Base-by-base conservation (phyloP, 192 early-diverging fungal species). In the Entomortierella parvispora region DNA sequence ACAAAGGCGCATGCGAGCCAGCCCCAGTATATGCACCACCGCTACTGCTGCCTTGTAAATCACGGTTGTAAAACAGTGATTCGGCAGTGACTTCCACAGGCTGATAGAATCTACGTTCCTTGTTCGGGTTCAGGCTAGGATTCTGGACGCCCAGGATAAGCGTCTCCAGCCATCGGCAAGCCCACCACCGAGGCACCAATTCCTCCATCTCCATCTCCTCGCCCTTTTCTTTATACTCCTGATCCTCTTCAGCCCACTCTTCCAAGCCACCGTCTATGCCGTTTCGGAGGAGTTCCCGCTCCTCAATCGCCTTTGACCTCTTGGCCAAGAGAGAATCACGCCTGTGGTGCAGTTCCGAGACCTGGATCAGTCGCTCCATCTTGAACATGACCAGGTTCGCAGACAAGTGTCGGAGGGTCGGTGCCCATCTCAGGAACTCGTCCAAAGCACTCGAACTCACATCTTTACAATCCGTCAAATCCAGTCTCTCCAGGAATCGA, bases 141-240 rank as follows among this genome's bases (percentile, higher is more conserved):
- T 62, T 70, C 26, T 62, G 53, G 31, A 70, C 28, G 10, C 68
- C 68, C 22, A 70, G 34, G 11, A 70, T 46, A 46, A 70, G 49
- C 28, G 68, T 70, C 44, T 70, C 68, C 7, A 70, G 46, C 2
- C 44, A 26, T 11, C 55, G 28, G 29, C 68, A 70, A 0, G 60
- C 60, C 60, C 60, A 62, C 68, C 60, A 55, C 14, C 45, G 25
- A 20, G 65, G 65, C 15, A 40, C 37, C 7, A 40, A 12, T 40
- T 40, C 37, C 12, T 40, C 37, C 12, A 40, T 40, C 37, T 40
- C 37, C 37, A 12, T 40, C 12, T 40, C 12, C 37, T 40, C 37
- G 12, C 12, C 37, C 37, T 40, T 12, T 40, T 9, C 37, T 40
- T 40, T 12, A 12, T 34, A 8, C 26, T 25, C 29, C n/a, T 55